These are phyloP conservation scores for Rosa lucieae DNA, from an alignment of 306 rosid species.

Conservation along the genomic window DNA sequence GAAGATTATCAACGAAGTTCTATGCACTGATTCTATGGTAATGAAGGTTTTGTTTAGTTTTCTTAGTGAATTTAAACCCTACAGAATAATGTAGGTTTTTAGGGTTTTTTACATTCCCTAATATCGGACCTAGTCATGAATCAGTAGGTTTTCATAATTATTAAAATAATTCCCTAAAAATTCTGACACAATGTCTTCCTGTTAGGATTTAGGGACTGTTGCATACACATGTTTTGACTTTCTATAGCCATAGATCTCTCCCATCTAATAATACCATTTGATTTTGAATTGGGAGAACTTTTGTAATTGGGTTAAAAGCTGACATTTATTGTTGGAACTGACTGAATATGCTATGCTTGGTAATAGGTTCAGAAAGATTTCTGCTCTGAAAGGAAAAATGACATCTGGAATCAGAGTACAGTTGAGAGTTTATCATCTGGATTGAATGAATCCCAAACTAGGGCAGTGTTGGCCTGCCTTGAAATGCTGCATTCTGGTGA, in stretches of 20 bases:
- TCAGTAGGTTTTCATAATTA: background rate
- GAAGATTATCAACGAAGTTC: conserved; percentile 35
- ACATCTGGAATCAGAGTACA: background rate
- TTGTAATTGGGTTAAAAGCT: background rate
- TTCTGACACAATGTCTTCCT: background rate
- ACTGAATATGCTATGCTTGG: conserved; percentile 20
- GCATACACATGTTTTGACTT: background rate
- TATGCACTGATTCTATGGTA: conserved; percentile 45
- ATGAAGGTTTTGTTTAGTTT: background rate
- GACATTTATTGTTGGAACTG: background rate
- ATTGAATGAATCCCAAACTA: conserved; percentile 57
- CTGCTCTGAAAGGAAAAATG: conserved; percentile 12
- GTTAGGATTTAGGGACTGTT: background rate
- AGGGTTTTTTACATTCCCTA: background rate
- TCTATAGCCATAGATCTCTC: background rate
- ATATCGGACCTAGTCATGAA: background rate
- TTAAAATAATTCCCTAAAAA: background rate
- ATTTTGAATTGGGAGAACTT: background rate
- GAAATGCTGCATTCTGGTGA: conserved; percentile 29
- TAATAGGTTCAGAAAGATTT: conserved; percentile 36
- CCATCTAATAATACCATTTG: background rate
- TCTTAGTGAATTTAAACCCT: background rate
- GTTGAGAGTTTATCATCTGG: conserved; percentile 19
- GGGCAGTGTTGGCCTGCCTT: conserved; percentile 55
- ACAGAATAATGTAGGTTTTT: background rate